Evolutionary conservation across 805 yeast genomes (phyloP).

Genomic region (Myxozyma vanderwaltii): DNA sequence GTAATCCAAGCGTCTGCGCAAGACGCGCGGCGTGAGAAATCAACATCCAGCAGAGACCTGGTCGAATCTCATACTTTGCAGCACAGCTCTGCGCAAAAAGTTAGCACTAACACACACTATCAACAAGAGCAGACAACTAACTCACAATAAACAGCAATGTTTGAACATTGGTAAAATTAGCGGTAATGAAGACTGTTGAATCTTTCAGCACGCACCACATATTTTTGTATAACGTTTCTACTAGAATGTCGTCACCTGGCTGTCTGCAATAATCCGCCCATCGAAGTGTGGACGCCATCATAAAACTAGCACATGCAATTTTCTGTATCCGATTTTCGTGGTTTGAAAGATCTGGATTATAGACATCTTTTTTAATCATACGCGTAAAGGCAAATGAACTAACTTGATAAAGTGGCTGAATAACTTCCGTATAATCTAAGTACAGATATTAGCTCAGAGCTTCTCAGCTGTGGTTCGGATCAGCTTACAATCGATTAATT

Average conservation of each 20-base stretch:
- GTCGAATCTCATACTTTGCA: neutral
- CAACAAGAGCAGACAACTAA: neutral
- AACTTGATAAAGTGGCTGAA: conserved; percentile 7
- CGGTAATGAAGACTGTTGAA: conserved; percentile 16
- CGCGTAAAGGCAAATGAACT: conserved; percentile 13
- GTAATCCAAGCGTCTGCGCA: conserved; percentile 21
- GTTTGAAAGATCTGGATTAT: neutral
- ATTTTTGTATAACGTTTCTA: conserved; percentile 8
- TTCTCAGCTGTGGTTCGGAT: neutral
- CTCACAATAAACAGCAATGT: conserved; percentile 12
- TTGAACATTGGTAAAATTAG: conserved; percentile 16
- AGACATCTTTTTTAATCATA: conserved; percentile 8
- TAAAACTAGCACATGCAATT: conserved; percentile 13
- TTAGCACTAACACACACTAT: neutral
- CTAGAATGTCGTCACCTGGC: conserved; percentile 6
- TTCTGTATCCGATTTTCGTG: conserved; percentile 6
- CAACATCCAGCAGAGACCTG: conserved; percentile 22
- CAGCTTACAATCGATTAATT: conserved; percentile 14
- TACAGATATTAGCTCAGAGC: neutral
- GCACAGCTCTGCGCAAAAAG: neutral
- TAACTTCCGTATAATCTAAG: conserved; percentile 12
- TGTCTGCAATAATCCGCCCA: conserved; percentile 7
- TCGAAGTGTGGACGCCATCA: conserved; percentile 7
- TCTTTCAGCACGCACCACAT: conserved; percentile 14
- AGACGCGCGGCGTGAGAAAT: conserved; percentile 12